Base-by-base conservation (phyloP, 129 eudicot genomes). In the Tanacetum coccineum region DNA sequence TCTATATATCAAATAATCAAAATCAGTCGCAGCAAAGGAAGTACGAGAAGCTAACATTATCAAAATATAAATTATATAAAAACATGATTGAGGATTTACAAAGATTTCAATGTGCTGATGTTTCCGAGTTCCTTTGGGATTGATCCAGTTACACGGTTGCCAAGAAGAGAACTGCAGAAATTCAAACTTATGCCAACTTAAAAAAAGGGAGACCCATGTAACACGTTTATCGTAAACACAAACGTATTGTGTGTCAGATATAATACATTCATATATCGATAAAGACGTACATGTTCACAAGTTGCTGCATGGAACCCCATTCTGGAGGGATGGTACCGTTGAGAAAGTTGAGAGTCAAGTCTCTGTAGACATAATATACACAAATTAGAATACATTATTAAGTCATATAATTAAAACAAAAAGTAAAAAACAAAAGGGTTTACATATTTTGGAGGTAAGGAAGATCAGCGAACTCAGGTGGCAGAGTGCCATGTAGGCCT, bases 91-190 rank as follows among this genome's bases (percentile, higher is more conserved):
- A 61, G 62, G 10, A 4, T 28, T 80, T 72, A 91, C 97, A 91
- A 54, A 5, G 77, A 0, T 26, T 3, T 60, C 39, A 91, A 83
- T 20, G 95, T 87, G 71, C 72, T 56, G 71, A 91, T 72, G 64
- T 83, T 83, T 71, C 84, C 95, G 57, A 84, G 70, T 71, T 84
- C 86, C 74, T 71, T 74, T 7, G 95, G 97, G 62, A 91, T 76
- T 44, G 81, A 46, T 56, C 97, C 97, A 2, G 75, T 80, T 18
- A 84, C 9, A 6, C 90, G 95, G 56, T 91, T 91, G 12, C 76
- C 97, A 6, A 80, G 11, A 0, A 90, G 80, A 59, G 84, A 68
- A 17, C 97, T 90, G 84, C 78, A 76, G 19, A 58, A 20, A 20
- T 55, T 36, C 9, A 36, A 36, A 36, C 40, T 5, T 36, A 36